phyloP scores from a whole-genome alignment of 257 asterid genomes.

The Fraxinus americana region DNA sequence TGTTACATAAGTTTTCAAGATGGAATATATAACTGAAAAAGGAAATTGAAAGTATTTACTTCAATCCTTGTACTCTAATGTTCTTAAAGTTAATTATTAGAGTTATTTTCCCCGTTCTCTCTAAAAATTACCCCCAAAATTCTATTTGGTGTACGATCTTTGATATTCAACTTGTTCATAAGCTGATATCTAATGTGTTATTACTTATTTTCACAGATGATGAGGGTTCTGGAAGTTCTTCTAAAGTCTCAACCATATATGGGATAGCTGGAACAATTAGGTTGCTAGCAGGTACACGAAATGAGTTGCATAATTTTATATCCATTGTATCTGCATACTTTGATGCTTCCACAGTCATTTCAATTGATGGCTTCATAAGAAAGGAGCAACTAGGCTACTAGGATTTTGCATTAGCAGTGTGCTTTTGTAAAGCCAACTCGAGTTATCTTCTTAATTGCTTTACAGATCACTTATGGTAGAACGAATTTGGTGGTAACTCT shows the following conservation, averaged over 20 bases:
- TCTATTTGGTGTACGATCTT: background rate
- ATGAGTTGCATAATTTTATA: conserved; percentile 10
- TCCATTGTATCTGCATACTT: conserved; percentile 12
- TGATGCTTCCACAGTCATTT: background rate
- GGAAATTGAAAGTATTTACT: conserved; percentile 7
- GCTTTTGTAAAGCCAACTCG: background rate
- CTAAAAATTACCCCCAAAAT: background rate
- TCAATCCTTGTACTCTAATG: background rate
- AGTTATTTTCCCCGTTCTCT: background rate
- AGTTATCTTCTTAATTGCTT: conserved; percentile 12
- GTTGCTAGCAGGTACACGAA: conserved; percentile 79
- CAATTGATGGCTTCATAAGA: background rate
- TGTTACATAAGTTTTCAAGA: conserved; percentile 6
- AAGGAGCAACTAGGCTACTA: background rate
- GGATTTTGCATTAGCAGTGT: conserved; percentile 11
- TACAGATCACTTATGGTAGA: background rate
- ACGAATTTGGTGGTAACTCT: background rate
- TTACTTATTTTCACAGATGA: conserved; percentile 45
- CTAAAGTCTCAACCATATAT: conserved; percentile 65
- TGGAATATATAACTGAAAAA: background rate
- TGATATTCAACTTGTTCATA: conserved; percentile 17
- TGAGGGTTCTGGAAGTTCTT: conserved; percentile 48
- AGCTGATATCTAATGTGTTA: background rate
- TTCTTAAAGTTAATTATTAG: background rate
- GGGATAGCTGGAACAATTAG: conserved; percentile 95